These are phyloP conservation scores for Saccharomyces eubayanus DNA, from an alignment of 805 yeast genomes.

Conservation along the genomic window DNA sequence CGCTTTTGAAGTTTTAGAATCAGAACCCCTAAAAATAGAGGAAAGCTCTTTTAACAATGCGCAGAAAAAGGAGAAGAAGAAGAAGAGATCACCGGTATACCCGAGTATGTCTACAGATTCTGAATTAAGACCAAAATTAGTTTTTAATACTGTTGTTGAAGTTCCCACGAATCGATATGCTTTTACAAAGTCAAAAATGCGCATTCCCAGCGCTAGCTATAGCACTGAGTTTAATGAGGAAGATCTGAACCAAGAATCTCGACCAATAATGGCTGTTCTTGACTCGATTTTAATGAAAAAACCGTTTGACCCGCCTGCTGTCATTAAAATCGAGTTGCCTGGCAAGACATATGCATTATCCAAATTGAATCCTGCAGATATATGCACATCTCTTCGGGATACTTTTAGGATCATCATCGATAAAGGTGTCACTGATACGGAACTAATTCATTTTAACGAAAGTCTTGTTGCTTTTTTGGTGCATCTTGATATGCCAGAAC, in stretches of 20 bases:
- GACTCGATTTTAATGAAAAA: constrained; percentile 12
- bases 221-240: background rate
- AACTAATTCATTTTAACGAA: constrained; percentile 13
- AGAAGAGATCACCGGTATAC: background rate
- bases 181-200: constrained; percentile 1
- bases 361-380: constrained; percentile 7
- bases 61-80: background rate
- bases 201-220: background rate
- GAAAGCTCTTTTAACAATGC: background rate
- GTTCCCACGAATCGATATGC: constrained; percentile 17
- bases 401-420: constrained; percentile 19
- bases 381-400: constrained; percentile 4
- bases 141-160: constrained; percentile 24
- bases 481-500: constrained; percentile 13
- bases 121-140: constrained; percentile 10
- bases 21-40: background rate
- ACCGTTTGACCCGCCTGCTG: constrained; percentile 11
- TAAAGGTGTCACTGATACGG: constrained; percentile 22
- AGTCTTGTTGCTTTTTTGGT: constrained; percentile 15
- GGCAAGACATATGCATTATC: constrained; percentile 15
- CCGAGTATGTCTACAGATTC: background rate
- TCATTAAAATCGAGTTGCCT: constrained; percentile 11
- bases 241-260: background rate
- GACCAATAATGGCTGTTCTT: constrained; percentile 1
- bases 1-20: background rate